A percentile compares a stretch with the other conserved stretches of the same genome.
These are phyloP conservation scores for Alternaria solani DNA, from an alignment of 2,329 filamentous ascomycete species.

Conservation along the genomic window DNA sequence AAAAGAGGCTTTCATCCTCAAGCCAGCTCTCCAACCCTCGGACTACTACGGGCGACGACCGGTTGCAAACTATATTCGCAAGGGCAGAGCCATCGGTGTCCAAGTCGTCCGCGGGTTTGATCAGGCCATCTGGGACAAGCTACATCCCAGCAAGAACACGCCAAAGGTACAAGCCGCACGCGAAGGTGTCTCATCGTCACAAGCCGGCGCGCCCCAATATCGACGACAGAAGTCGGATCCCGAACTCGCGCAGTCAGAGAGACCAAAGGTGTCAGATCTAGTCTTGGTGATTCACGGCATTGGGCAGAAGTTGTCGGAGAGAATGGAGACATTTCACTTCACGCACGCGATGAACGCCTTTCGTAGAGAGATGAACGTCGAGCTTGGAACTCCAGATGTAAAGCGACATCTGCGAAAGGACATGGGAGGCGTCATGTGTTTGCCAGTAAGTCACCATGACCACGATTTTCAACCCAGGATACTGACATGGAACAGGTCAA, in stretches of 20 bases:
- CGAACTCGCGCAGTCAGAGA: conserved; percentile 70
- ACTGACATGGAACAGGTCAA: conserved; percentile 66
- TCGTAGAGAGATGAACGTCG: conserved; percentile 83
- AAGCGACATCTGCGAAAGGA: conserved; percentile 76
- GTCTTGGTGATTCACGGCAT: conserved; percentile 94
- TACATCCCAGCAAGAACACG: conserved; percentile 65
- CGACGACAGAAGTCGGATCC: conserved; percentile 58
- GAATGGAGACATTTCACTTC: conserved; percentile 96
- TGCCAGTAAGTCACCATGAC: conserved; percentile 63
- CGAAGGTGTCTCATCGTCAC: conserved; percentile 56
- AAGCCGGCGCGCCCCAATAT: conserved; percentile 53
- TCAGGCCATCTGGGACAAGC: conserved; percentile 74
- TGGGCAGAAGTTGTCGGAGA: conserved; percentile 92
- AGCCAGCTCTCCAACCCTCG: conserved; percentile 84
- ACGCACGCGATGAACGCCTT: conserved; percentile 95
- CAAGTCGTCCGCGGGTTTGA: conserved; percentile 92
- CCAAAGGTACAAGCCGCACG: conserved; percentile 53
- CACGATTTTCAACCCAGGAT: background rate
- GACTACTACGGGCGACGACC: conserved; percentile 84
- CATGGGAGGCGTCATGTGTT: conserved; percentile 90
- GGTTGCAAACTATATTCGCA: conserved; percentile 80
- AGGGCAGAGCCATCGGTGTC: conserved; percentile 81
- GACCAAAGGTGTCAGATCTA: conserved; percentile 80
- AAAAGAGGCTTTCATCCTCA: conserved; percentile 81
- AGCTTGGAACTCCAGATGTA: conserved; percentile 78